These are phyloP conservation scores for Cytospora schulzeri DNA, from an alignment of 2,329 filamentous ascomycete genomes.

Conservation along the genomic window DNA sequence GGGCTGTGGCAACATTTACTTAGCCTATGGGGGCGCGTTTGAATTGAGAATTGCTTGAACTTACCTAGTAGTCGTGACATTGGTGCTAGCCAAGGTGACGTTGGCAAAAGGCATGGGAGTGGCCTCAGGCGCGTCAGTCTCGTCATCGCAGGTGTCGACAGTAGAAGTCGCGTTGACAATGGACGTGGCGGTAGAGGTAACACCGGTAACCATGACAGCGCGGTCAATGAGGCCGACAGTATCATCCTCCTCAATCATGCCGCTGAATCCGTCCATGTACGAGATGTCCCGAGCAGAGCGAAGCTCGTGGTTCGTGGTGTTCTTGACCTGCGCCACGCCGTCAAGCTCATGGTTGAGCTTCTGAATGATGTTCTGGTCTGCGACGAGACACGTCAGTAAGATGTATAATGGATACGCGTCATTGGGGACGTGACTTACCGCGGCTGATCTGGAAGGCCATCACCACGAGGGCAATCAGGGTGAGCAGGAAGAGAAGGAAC, in stretches of 20 bases:
- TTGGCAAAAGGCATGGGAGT: background rate
- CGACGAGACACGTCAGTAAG: background rate
- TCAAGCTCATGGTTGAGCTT: slow-evolving; percentile 10
- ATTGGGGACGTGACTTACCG: background rate
- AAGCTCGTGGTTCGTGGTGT: background rate
- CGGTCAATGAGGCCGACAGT: background rate
- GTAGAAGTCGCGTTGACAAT: background rate
- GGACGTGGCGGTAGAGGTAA: background rate
- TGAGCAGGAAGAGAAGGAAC: slow-evolving; percentile 10
- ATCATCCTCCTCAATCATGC: slow-evolving; percentile 11
- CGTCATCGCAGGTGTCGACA: background rate
- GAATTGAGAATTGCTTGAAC: background rate
- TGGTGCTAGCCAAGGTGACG: background rate
- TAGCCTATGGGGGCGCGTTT: background rate
- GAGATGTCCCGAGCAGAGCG: slow-evolving; percentile 3
- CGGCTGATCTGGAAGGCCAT: slow-evolving; percentile 17
- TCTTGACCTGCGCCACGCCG: background rate
- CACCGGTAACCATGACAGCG: slow-evolving; percentile 4
- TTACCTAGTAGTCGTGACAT: slow-evolving; percentile 13
- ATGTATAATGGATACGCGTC: background rate
- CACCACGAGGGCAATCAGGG: slow-evolving; percentile 12
- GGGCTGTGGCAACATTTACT: background rate
- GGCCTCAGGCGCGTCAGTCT: background rate
- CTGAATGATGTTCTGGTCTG: slow-evolving; percentile 28
- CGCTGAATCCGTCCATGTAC: slow-evolving; percentile 17